Conservation (phyloP, 2,329 filamentous ascomycete genomes). For the Nigrospora oryzae region DNA sequence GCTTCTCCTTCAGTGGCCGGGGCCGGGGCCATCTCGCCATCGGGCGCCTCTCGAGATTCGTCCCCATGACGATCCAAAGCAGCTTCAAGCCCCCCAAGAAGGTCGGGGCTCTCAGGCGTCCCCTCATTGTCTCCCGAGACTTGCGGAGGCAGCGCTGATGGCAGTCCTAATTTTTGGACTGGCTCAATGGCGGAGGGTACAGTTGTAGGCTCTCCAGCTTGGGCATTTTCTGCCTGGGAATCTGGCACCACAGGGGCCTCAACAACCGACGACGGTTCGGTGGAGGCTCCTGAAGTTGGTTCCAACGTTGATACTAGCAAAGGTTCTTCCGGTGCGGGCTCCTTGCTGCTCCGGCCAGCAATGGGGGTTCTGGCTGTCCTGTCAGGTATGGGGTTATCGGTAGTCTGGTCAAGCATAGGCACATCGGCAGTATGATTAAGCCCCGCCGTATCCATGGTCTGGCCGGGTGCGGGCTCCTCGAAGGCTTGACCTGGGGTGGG, state of each 20-base stretch:
- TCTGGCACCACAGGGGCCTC: neutral
- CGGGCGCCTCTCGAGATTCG: constrained; percentile 8
- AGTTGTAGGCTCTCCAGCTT: neutral
- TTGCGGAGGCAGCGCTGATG: constrained; percentile 5
- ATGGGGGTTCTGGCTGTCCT: too few relatives aligned
- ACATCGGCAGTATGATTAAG: too few relatives aligned
- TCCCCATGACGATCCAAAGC: constrained; percentile 31
- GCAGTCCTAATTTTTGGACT: constrained; percentile 9
- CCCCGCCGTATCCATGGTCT: too few relatives aligned
- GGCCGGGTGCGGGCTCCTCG: too few relatives aligned
- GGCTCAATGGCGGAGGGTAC: constrained; percentile 1
- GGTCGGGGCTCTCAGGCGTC: constrained; percentile 29
- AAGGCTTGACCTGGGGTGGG: too few relatives aligned
- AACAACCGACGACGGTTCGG: neutral
- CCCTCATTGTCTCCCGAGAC: constrained; percentile 13
- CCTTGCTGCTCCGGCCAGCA: too few relatives aligned
- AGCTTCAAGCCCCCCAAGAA: constrained; percentile 35
- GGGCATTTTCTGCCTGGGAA: neutral
- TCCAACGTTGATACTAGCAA: neutral
- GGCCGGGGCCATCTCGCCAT: neutral
- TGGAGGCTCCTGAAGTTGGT: neutral
- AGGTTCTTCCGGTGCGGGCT: too few relatives aligned
- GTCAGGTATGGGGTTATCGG: too few relatives aligned
- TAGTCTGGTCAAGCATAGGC: too few relatives aligned
- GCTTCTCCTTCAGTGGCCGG: neutral